Conservation (phyloP, 78 protist species). For the Dictyostelium purpureum region DNA sequence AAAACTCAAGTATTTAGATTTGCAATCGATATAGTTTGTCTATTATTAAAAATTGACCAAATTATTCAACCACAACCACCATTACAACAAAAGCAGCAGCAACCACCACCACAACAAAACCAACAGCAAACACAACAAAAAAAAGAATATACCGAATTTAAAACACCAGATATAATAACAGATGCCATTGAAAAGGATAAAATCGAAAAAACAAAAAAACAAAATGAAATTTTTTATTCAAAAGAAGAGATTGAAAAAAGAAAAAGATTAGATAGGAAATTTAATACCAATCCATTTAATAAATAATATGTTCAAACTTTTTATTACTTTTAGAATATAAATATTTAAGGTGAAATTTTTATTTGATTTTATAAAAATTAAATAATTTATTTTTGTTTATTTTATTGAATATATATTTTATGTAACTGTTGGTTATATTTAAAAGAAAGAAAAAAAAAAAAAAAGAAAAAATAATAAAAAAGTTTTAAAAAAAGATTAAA, state of each 20-base stretch:
- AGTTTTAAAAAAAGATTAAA: background rate
- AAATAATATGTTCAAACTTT: background rate
- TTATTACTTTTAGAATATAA: background rate
- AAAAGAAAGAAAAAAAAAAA: background rate
- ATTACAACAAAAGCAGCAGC: background rate
- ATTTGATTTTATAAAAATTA: too few species aligned
- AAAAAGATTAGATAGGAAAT: constrained; percentile 25
- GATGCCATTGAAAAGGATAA: background rate
- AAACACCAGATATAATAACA: background rate
- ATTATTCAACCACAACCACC: constrained; percentile 24
- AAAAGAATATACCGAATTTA: constrained; percentile 41
- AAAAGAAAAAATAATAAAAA: background rate
- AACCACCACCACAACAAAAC: background rate
- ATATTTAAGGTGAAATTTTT: background rate
- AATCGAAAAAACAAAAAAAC: background rate
- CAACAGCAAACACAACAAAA: background rate
- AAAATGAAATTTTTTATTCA: constrained; percentile 53
- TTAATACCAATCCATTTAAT: background rate
- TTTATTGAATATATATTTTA: background rate
- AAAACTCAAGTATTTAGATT: constrained; percentile 21
- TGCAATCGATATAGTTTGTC: constrained; percentile 38
- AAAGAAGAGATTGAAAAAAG: constrained; percentile 42
- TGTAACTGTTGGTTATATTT: background rate
- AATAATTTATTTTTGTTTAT: background rate
- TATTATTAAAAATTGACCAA: constrained; percentile 68